Evolutionary conservation across 1,284 basidiomycete genomes (phyloP).

Genomic region (Boletus chippewaensis): DNA sequence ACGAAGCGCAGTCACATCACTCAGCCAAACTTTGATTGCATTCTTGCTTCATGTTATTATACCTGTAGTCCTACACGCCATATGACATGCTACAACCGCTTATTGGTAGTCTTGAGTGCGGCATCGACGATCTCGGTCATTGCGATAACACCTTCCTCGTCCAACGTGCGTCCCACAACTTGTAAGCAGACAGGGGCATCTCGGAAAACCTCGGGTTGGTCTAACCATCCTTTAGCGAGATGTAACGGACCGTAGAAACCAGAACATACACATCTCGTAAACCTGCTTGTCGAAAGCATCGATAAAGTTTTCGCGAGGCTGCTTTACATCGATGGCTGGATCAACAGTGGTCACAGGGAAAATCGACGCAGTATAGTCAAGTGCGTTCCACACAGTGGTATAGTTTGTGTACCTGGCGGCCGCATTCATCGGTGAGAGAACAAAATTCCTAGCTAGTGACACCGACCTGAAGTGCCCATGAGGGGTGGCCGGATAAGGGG

Average conservation of each 20-base stretch:
- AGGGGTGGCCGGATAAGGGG: conserved; percentile 46
- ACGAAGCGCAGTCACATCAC: conserved; percentile 43
- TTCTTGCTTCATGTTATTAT: not conserved
- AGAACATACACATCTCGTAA: conserved; percentile 50
- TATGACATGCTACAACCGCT: not conserved
- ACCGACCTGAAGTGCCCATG: conserved; percentile 47
- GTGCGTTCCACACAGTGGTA: conserved; percentile 59
- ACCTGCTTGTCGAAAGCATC: conserved; percentile 41
- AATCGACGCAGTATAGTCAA: conserved; percentile 62
- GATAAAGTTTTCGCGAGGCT: conserved; percentile 40
- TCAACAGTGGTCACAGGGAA: conserved; percentile 65
- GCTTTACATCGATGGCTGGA: conserved; percentile 40
- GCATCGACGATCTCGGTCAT: conserved; percentile 55
- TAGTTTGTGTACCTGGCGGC: conserved; percentile 41
- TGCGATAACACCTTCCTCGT: conserved; percentile 66
- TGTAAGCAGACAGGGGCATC: conserved; percentile 67
- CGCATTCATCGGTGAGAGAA: conserved; percentile 1
- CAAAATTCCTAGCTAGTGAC: not conserved
- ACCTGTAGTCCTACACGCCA: not conserved
- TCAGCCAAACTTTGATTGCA: conserved; percentile 23
- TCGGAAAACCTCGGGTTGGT: conserved; percentile 50
- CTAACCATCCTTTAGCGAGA: conserved; percentile 31
- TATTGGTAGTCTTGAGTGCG: conserved; percentile 25
- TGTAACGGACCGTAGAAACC: not conserved
- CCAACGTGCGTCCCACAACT: conserved; percentile 59